Evolutionary conservation across 257 asterid genomes (phyloP).

Genomic region (Lavandula angustifolia): DNA sequence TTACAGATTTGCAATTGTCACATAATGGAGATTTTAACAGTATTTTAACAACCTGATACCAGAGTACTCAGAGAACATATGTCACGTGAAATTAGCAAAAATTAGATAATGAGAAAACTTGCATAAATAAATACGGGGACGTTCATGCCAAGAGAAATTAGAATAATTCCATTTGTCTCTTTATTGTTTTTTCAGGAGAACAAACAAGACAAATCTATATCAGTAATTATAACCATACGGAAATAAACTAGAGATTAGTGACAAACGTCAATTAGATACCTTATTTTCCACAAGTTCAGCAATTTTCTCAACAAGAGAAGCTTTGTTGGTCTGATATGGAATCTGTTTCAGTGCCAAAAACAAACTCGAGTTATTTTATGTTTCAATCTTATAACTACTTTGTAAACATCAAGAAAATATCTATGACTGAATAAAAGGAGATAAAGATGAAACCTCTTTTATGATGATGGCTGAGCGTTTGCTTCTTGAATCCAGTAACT

Average conservation of each 20-base stretch:
- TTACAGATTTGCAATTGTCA: not conserved
- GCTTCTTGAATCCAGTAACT: slow-evolving; percentile 76
- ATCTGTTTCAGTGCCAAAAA: slow-evolving; percentile 53
- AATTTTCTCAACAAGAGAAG: slow-evolving; percentile 91
- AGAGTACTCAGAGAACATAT: not conserved
- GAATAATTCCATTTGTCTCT: not conserved
- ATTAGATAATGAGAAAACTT: not conserved
- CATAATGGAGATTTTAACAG: not conserved
- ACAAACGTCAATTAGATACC: slow-evolving; percentile 46
- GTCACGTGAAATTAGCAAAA: not conserved
- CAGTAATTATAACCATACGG: slow-evolving; percentile 14
- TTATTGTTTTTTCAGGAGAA: not conserved
- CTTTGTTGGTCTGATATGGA: slow-evolving; percentile 96
- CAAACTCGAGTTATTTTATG: slow-evolving; percentile 5
- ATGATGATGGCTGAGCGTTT: slow-evolving; percentile 85
- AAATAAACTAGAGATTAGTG: slow-evolving; percentile 3
- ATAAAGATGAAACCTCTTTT: slow-evolving; percentile 73
- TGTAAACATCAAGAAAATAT: slow-evolving; percentile 13
- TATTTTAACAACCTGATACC: not conserved
- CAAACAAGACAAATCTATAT: not conserved
- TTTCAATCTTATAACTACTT: not conserved
- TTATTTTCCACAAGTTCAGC: slow-evolving; percentile 92
- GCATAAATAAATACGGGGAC: not conserved
- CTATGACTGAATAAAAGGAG: slow-evolving; percentile 27
- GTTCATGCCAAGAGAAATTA: not conserved